Percentiles rank a stretch among this genome's conserved stretches.
These are phyloP conservation scores for Keqinozyma sinolaborantium DNA, from an alignment of 1,139 yeast species.

Conservation along the genomic window DNA sequence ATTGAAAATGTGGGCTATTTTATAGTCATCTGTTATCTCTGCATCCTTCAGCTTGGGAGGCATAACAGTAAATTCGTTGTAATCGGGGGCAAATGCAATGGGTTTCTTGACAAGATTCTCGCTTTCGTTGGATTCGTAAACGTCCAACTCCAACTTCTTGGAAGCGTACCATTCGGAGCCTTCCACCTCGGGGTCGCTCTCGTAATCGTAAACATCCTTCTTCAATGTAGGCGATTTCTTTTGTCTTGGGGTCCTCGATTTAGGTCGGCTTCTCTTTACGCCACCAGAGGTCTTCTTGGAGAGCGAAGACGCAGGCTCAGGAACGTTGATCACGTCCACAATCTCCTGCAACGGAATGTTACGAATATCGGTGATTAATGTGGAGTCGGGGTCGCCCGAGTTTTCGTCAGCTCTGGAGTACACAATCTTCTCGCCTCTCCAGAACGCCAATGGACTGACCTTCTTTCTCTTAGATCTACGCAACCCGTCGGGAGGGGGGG, in stretches of 20 bases:
- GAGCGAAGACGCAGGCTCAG: slow-evolving; percentile 18
- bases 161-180: slow-evolving; percentile 57
- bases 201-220: slow-evolving; percentile 24
- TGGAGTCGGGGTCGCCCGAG: slow-evolving; percentile 32
- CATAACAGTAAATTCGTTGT: slow-evolving; percentile 41
- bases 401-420: slow-evolving; percentile 51
- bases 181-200: slow-evolving; percentile 38
- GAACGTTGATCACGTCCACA: slow-evolving; percentile 53
- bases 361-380: slow-evolving; percentile 29
- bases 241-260: slow-evolving; percentile 10
- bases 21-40: slow-evolving; percentile 50
- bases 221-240: slow-evolving; percentile 6
- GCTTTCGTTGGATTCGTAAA: slow-evolving; percentile 51
- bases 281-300: slow-evolving; percentile 1
- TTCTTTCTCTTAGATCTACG: slow-evolving; percentile 59
- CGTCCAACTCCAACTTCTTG: slow-evolving; percentile 46
- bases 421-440: slow-evolving; percentile 80
- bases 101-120: slow-evolving; percentile 41
- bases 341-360: slow-evolving; percentile 55
- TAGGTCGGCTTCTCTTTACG: slow-evolving; percentile 11
- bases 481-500: slow-evolving; percentile 45
- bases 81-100: slow-evolving; percentile 67
- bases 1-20: slow-evolving; percentile 66
- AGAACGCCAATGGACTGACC: slow-evolving; percentile 73
- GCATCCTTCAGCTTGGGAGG: slow-evolving; percentile 28